A percentile compares a stretch with the other conserved stretches of the same genome.
phyloP scores from a whole-genome alignment of 1,284 basidiomycete species.

The Testicularia cyperi region DNA sequence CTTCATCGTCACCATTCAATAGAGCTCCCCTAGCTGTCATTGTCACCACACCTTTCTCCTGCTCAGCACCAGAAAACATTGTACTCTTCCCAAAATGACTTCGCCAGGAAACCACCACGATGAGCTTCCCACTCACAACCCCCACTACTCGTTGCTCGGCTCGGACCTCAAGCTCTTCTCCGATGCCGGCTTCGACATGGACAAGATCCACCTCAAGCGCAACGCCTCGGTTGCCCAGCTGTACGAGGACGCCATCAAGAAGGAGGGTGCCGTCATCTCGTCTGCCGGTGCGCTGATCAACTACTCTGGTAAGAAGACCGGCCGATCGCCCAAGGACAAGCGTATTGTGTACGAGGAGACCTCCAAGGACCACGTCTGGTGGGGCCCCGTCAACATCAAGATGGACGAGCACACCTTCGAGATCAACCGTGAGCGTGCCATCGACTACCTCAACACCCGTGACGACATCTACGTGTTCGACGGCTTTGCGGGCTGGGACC shows the following conservation, averaged over 20 bases:
- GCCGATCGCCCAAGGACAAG: slow-evolving; percentile 98
- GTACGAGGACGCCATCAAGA: slow-evolving; percentile 97
- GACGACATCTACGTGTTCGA: slow-evolving; percentile 99
- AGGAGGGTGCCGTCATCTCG: slow-evolving; percentile 97
- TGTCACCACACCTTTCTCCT: not conserved
- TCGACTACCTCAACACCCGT: slow-evolving; percentile 94
- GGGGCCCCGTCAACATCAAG: slow-evolving; percentile 99
- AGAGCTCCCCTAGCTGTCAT: not conserved
- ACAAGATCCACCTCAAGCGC: slow-evolving; percentile 68
- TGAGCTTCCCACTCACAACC: slow-evolving; percentile 50
- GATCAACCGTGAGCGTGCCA: slow-evolving; percentile 99
- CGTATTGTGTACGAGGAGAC: slow-evolving; percentile 98
- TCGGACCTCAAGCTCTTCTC: slow-evolving; percentile 96
- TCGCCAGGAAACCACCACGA: slow-evolving; percentile 60
- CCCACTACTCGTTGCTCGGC: slow-evolving; percentile 51
- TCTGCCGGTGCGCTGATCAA: slow-evolving; percentile 96
- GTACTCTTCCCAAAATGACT: slow-evolving; percentile 47
- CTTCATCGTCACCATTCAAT: no score
- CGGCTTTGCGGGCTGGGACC: slow-evolving; percentile 96
- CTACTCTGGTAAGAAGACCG: slow-evolving; percentile 99
- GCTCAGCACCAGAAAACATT: not conserved
- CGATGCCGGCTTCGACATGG: slow-evolving; percentile 98
- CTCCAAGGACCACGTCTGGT: slow-evolving; percentile 97
- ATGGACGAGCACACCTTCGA: slow-evolving; percentile 98
- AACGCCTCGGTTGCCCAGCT: slow-evolving; percentile 92